Percentiles rank a stretch among this genome's conserved stretches.
Evolutionary conservation across 257 asterid genomes (phyloP).

Genomic region (Rubia yunnanensis): DNA sequence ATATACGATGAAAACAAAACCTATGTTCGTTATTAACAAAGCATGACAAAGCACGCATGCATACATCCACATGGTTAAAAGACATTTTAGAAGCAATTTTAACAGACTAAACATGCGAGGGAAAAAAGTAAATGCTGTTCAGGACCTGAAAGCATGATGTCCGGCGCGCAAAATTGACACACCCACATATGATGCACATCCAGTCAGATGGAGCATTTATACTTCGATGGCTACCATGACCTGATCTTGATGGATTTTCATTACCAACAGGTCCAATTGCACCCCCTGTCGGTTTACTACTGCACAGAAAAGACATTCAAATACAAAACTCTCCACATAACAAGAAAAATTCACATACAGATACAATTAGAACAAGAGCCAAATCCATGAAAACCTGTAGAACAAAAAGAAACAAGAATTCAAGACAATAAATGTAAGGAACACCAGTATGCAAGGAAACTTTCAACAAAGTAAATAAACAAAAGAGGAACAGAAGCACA

Average conservation of each 20-base stretch:
- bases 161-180: slow-evolving; percentile 93
- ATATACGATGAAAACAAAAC: background rate
- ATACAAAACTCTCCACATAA: background rate
- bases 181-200: slow-evolving; percentile 97
- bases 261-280: slow-evolving; percentile 45
- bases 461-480: background rate
- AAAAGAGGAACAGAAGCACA: background rate
- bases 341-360: background rate
- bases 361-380: background rate
- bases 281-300: slow-evolving; percentile 95
- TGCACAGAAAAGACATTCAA: slow-evolving; percentile 31
- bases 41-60: no score
- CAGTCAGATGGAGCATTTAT: slow-evolving; percentile 74
- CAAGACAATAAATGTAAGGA: background rate
- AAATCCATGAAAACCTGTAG: background rate
- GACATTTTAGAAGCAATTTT: background rate
- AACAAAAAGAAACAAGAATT: background rate
- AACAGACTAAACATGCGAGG: background rate
- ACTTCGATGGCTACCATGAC: slow-evolving; percentile 63
- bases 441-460: background rate
- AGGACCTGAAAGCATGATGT: slow-evolving; percentile 93
- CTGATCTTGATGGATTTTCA: slow-evolving; percentile 63
- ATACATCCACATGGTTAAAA: background rate
- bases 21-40: background rate
- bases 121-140: background rate